Percentiles rank a stretch among this genome's conserved stretches.
Conservation (phyloP, 2,329 filamentous ascomycete genomes). For the Sclerotinia subarctica region DNA sequence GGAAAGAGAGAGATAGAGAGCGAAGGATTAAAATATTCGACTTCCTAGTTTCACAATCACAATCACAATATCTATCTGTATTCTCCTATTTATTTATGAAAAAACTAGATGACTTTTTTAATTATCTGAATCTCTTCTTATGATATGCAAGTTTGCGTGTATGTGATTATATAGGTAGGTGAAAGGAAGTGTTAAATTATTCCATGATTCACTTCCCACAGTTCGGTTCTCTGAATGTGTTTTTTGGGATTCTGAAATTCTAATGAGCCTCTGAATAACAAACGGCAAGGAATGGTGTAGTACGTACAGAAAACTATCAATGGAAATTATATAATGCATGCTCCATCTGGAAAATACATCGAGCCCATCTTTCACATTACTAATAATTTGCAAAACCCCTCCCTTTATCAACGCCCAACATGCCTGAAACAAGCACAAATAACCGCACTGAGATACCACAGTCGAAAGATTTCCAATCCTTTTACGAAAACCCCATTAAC, state of each 20-base stretch:
- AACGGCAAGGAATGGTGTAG: not conserved
- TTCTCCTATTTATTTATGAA: not conserved
- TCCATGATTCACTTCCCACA: not conserved
- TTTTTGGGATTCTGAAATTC: too few species aligned
- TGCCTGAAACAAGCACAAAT: not conserved
- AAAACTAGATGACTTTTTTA: not conserved
- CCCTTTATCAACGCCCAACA: not conserved
- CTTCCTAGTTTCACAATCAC: too few species aligned
- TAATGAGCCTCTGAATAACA: not conserved
- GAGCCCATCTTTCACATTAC: not conserved
- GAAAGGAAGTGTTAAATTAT: too few species aligned
- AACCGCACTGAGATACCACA: not conserved
- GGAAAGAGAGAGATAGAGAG: too few species aligned
- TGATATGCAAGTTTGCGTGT: fast-evolving
- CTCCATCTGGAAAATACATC: not conserved
- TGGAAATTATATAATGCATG: not conserved
- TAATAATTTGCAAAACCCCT: not conserved
- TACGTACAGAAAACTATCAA: not conserved
- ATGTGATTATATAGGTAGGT: not conserved
- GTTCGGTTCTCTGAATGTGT: not conserved
- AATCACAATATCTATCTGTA: too few species aligned
- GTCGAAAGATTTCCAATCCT: not conserved
- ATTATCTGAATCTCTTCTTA: not conserved
- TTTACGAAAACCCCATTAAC: not conserved
- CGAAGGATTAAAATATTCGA: too few species aligned